Evolutionary conservation across 2,329 filamentous ascomycete genomes (phyloP).

Genomic region (Fusarium caatingaense): DNA sequence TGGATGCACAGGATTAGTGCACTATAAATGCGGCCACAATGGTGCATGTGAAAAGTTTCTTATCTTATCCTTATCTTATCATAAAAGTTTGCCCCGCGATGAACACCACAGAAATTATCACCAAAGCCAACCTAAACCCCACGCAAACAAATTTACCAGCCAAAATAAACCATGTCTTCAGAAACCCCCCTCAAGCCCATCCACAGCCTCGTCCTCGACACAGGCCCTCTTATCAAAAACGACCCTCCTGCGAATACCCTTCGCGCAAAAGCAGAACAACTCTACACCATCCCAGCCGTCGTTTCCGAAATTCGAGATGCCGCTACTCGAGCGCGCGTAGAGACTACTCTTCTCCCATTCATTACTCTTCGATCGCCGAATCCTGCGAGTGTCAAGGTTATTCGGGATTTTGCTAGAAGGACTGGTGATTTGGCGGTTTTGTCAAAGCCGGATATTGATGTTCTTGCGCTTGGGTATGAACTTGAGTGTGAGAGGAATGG

Average conservation of each 20-base stretch:
- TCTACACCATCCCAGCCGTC: constrained; percentile 88
- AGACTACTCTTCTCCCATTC: constrained; percentile 88
- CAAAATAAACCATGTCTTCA: constrained; percentile 41
- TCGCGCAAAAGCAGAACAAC: constrained; percentile 77
- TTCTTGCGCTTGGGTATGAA: constrained; percentile 92
- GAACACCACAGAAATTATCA: constrained; percentile 44
- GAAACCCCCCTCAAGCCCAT: constrained; percentile 68
- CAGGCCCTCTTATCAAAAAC: constrained; percentile 94
- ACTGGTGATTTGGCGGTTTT: constrained; percentile 92
- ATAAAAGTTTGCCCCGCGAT: constrained; percentile 42
- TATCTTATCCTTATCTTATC: constrained; percentile 39
- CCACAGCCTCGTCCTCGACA: constrained; percentile 87
- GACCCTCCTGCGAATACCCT: constrained; percentile 87
- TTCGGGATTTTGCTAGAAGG: constrained; percentile 85
- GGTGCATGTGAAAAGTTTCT: not conserved
- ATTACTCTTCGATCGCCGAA: constrained; percentile 79
- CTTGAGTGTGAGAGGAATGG: constrained; percentile 90
- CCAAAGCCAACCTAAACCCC: constrained; percentile 33
- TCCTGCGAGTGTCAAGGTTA: constrained; percentile 80
- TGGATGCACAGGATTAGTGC: too few species aligned
- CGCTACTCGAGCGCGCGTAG: constrained; percentile 80
- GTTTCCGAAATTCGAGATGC: constrained; percentile 89
- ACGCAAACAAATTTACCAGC: constrained; percentile 5
- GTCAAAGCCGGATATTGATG: constrained; percentile 87
- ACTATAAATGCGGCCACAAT: not conserved